These are phyloP conservation scores for Cordyceps tenuipes DNA, from an alignment of 2,329 filamentous ascomycete species.

Conservation along the genomic window DNA sequence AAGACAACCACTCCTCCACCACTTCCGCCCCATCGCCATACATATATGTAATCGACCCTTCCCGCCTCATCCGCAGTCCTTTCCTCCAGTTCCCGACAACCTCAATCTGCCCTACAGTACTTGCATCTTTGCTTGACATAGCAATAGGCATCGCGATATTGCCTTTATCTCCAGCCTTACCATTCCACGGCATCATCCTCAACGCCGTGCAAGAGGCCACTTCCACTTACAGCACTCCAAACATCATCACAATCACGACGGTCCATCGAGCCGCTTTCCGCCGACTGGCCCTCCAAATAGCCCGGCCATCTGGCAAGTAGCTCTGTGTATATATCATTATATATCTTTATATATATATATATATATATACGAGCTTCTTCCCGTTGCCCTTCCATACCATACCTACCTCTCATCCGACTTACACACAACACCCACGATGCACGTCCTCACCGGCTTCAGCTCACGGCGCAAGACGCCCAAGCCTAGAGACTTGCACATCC, in stretches of 20 bases:
- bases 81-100: background rate
- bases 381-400: background rate
- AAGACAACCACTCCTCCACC: background rate
- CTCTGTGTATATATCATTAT: constrained; percentile 7
- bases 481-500: constrained; percentile 30
- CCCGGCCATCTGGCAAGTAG: background rate
- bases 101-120: background rate
- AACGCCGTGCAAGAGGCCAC: background rate
- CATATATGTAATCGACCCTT: constrained; percentile 10
- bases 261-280: background rate
- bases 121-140: background rate
- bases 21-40: background rate
- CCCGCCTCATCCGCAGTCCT: constrained; percentile 3
- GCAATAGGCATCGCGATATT: background rate
- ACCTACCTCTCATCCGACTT: background rate
- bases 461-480: constrained; percentile 28
- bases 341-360: background rate
- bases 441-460: constrained; percentile 29
- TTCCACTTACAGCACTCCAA: background rate
- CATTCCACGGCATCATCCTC: background rate
- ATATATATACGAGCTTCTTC: constrained; percentile 6
- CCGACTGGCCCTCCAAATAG: background rate
- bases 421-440: constrained; percentile 19
- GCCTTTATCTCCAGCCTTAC: background rate
- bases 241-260: background rate